Percentiles rank a stretch among this genome's conserved stretches.
These are phyloP conservation scores for Detonula confervacea DNA, from an alignment of 352 stramenopile species.

Conservation along the genomic window DNA sequence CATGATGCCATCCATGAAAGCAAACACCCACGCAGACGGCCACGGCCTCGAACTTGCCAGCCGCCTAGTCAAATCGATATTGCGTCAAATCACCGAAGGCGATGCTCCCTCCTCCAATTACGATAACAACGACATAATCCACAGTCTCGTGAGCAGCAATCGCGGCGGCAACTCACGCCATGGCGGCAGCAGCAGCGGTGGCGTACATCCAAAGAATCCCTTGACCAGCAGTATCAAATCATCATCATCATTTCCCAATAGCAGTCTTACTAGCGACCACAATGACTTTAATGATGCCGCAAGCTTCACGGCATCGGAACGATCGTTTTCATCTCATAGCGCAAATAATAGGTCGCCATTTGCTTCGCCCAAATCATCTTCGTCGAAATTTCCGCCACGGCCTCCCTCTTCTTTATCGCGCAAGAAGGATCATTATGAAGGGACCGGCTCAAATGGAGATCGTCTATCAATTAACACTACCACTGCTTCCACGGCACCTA, in stretches of 20 bases:
- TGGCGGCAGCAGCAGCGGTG: slow-evolving; percentile 1
- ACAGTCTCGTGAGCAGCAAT: slow-evolving; percentile 8
- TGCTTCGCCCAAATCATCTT: slow-evolving; percentile 25
- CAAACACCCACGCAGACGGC: background rate
- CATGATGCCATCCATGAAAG: slow-evolving; percentile 15
- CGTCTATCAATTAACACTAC: background rate
- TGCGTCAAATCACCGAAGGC: slow-evolving; percentile 76
- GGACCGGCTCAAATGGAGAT: slow-evolving; percentile 3
- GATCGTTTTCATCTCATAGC: slow-evolving; percentile 32
- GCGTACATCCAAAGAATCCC: slow-evolving; percentile 1
- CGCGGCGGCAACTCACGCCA: slow-evolving; percentile 11
- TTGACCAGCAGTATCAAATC: background rate
- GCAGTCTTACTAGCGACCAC: slow-evolving; percentile 23
- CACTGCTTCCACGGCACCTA: slow-evolving; percentile 1
- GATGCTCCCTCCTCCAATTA: slow-evolving; percentile 79
- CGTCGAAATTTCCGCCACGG: slow-evolving; percentile 43
- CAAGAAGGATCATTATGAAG: slow-evolving; percentile 24
- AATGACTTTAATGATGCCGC: slow-evolving; percentile 40
- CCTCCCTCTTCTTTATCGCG: slow-evolving; percentile 23
- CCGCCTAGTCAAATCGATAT: slow-evolving; percentile 62
- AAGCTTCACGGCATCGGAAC: slow-evolving; percentile 46
- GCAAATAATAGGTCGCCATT: background rate
- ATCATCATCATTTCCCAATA: slow-evolving; percentile 6
- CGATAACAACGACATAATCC: slow-evolving; percentile 27
- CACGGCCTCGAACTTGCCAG: slow-evolving; percentile 43